Percentiles rank a stretch among this genome's conserved stretches.
These are phyloP conservation scores for Trichoderma pleuroti DNA, from an alignment of 2,329 filamentous ascomycete species.

Conservation along the genomic window DNA sequence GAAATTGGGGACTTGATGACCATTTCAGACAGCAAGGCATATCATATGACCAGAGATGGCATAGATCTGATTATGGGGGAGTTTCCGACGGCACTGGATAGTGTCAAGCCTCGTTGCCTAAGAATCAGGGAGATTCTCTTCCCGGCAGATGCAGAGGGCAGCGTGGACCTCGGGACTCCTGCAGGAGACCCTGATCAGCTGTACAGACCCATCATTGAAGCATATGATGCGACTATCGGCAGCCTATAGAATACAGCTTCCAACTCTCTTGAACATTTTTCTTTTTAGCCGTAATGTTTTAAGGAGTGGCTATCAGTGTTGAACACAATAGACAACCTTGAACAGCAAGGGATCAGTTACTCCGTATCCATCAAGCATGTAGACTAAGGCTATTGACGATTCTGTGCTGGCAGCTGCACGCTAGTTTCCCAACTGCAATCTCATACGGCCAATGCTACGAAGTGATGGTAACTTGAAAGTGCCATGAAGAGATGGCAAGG, in stretches of 20 bases:
- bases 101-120: slow-evolving; percentile 22
- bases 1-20: slow-evolving; percentile 16
- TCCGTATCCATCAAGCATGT: not conserved
- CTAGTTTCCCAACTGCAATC: not conserved
- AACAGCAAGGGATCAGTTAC: too few relatives aligned
- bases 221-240: slow-evolving; percentile 13
- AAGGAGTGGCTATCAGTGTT: not conserved
- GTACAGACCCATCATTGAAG: slow-evolving; percentile 20
- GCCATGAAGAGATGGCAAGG: not conserved
- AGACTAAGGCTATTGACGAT: not conserved
- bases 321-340: too few relatives aligned
- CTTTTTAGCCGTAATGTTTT: not conserved
- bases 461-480: too few relatives aligned
- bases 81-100: slow-evolving; percentile 21
- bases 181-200: slow-evolving; percentile 18
- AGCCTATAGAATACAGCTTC: not conserved
- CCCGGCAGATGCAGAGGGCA: not conserved
- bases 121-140: slow-evolving; percentile 20
- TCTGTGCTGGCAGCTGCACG: not conserved
- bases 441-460: not conserved
- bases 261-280: not conserved
- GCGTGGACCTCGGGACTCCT: slow-evolving; percentile 13
- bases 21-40: slow-evolving; percentile 13
- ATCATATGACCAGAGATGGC: slow-evolving; percentile 15
- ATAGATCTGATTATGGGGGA: slow-evolving; percentile 18